These are phyloP conservation scores for Bipolaris zeicola DNA, from an alignment of 2,329 filamentous ascomycete genomes.

Conservation along the genomic window DNA sequence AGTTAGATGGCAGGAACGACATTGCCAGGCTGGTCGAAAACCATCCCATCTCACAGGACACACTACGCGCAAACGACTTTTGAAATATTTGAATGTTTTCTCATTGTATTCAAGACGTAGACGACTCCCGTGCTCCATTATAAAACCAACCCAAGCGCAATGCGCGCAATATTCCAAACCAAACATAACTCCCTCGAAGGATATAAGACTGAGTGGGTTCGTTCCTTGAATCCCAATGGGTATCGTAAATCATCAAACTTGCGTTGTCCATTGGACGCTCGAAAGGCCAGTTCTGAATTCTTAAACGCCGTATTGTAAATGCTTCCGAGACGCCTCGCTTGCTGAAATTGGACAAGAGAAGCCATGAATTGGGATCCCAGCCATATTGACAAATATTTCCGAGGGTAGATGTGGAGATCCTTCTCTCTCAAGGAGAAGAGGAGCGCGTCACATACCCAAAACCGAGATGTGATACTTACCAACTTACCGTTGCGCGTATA, in stretches of 20 bases:
- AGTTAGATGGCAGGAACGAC: background rate
- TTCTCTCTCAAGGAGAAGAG: conserved; percentile 20
- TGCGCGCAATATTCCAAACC: background rate
- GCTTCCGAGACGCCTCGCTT: conserved; percentile 43
- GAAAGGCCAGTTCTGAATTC: conserved; percentile 21
- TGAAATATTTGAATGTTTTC: background rate
- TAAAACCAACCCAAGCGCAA: conserved; percentile 2
- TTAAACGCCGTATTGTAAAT: conserved; percentile 30
- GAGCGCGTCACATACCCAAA: conserved; percentile 49
- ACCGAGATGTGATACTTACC: conserved; percentile 50
- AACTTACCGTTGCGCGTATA: conserved; percentile 51
- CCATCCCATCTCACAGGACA: background rate
- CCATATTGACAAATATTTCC: conserved; percentile 30
- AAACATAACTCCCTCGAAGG: conserved; percentile 13
- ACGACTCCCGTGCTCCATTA: background rate
- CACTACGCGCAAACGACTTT: background rate
- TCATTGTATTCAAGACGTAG: conserved; percentile 8
- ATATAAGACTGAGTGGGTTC: conserved; percentile 11
- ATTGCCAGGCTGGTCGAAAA: background rate
- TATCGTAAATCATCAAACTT: conserved; percentile 27
- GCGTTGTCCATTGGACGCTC: conserved; percentile 33
- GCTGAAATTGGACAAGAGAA: conserved; percentile 27
- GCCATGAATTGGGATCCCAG: conserved; percentile 16
- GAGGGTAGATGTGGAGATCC: conserved; percentile 43
- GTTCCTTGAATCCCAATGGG: conserved; percentile 2